Conservation (phyloP, 495 filamentous ascomycete species). For the Aeminium ludgeri region DNA sequence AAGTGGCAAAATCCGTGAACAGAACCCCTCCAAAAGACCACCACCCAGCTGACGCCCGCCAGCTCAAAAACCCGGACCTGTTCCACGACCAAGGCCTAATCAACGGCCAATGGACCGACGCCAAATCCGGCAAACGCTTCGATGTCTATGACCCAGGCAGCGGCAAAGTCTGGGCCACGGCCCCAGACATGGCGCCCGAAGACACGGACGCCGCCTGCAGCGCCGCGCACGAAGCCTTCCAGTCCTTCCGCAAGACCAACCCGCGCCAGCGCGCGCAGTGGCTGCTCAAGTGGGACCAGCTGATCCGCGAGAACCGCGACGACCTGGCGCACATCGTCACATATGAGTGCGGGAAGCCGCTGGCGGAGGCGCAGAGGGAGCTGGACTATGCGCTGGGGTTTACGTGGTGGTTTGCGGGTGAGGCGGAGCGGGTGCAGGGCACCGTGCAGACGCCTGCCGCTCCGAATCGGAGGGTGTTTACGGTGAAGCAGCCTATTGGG, state of each 20-base stretch:
- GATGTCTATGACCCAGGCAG: slow-evolving; percentile 56
- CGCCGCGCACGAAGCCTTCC: slow-evolving; percentile 42
- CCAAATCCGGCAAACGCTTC: slow-evolving; percentile 46
- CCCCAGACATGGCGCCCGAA: slow-evolving; percentile 39
- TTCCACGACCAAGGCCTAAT: slow-evolving; percentile 43
- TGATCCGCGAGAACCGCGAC: slow-evolving; percentile 26
- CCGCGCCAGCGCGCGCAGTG: slow-evolving; percentile 45
- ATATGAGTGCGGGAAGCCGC: slow-evolving; percentile 34
- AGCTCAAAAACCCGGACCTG: slow-evolving; percentile 43
- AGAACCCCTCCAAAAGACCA: too few species aligned
- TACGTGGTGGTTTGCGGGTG: slow-evolving; percentile 37
- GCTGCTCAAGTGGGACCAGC: slow-evolving; percentile 35
- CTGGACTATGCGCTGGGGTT: slow-evolving; percentile 32
- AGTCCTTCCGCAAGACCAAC: slow-evolving; percentile 41
- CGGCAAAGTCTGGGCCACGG: slow-evolving; percentile 45
- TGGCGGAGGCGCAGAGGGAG: slow-evolving; percentile 30
- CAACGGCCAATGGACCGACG: slow-evolving; percentile 43
- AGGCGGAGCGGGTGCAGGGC: slow-evolving; percentile 54
- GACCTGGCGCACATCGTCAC: slow-evolving; percentile 32
- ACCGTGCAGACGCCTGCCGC: slow-evolving; percentile 36
- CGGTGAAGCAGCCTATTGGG: slow-evolving; percentile 53
- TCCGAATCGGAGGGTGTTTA: slow-evolving; percentile 47
- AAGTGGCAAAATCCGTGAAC: too few species aligned
- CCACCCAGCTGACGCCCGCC: background rate
- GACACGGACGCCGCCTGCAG: slow-evolving; percentile 47